phyloP scores from a whole-genome alignment of 1,139 yeast species.

The Lodderomyces orthopsilosis region DNA sequence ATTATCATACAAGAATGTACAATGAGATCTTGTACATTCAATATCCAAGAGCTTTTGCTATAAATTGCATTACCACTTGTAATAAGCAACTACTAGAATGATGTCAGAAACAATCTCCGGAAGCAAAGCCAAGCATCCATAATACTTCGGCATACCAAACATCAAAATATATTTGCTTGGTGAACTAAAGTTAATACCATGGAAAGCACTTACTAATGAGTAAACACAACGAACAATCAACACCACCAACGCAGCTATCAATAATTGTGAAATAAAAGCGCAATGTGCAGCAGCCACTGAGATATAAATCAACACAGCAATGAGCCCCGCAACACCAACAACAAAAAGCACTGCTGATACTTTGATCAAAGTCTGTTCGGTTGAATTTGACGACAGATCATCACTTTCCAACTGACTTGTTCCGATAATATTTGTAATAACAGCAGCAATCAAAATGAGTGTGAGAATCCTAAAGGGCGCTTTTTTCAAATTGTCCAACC shows the following conservation, averaged over 20 bases:
- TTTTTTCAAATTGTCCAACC: not conserved
- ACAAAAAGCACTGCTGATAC: constrained; percentile 12
- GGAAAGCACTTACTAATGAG: constrained; percentile 13
- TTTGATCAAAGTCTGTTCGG: constrained; percentile 7
- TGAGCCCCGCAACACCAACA: constrained; percentile 9
- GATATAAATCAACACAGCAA: constrained; percentile 7
- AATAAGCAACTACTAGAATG: constrained; percentile 9
- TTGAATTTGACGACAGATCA: constrained; percentile 2
- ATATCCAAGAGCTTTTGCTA: not conserved
- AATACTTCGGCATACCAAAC: constrained; percentile 14
- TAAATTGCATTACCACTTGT: constrained; percentile 7
- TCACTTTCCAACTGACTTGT: constrained; percentile 6
- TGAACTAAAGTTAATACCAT: constrained; percentile 10
- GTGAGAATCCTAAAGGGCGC: constrained; percentile 12
- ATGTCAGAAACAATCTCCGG: constrained; percentile 9
- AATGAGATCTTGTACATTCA: no score
- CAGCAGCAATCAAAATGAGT: constrained; percentile 11
- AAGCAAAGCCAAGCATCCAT: constrained; percentile 12
- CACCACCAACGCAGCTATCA: constrained; percentile 9
- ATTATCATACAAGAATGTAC: no score
- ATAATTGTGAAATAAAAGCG: constrained; percentile 6
- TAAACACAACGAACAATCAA: constrained; percentile 13
- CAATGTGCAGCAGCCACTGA: constrained; percentile 1
- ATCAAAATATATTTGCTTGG: constrained; percentile 13
- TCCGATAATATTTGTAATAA: constrained; percentile 10